Base-by-base conservation (phyloP, 257 asterid species). In the Parsonsia alboflavescens region DNA sequence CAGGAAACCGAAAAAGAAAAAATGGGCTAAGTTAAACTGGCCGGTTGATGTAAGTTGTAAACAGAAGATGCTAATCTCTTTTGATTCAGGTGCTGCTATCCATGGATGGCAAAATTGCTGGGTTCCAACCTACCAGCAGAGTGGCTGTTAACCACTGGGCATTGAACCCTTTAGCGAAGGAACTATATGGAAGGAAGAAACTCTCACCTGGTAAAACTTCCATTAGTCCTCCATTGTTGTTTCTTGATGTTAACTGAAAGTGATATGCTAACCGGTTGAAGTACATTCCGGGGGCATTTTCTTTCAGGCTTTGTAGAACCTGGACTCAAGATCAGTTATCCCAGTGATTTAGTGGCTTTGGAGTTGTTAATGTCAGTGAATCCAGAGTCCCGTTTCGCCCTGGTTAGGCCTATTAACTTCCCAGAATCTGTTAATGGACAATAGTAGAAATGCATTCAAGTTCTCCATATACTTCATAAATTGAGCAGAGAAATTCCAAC, bases 121-220 rank as follows among this genome's bases (percentile, higher is more conserved):
- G 96, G 58, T 86, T 93, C 78, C 96, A 88, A 81, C 97, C 97
- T 41, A 86, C 94, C 10, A 91, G 86, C 74, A 86, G 94, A 56
- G 86, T 87, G 61, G 98, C 93, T 73, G 97, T 90, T 11, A 93
- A 90, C 70, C 87, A 86, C 21, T 93, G 97, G 98, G 92, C 96
- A 24, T 85, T 87, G 53, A 93, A 91, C 73, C 98, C 98, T 46
- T 63, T 93, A 74, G 84, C 92, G 53, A 88, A 81, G 84, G 97
- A 86, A 78, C 83, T 93, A 62, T 88, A 91, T 70, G 87, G 90
- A 72, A 89, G 87, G 63, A 89, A 84, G 78, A 83, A 76, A 33
- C 89, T 87, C 59, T 84, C 92, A 36, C 97, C 98, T 4, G 98
- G 98, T 93, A 88, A 33, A 41, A 71, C 6, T 9, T 46, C n/a